Percentiles rank a stretch among this genome's conserved stretches.
Evolutionary conservation across 2,329 filamentous ascomycete genomes (phyloP).

Genomic region (Hymenoscyphus albidus): DNA sequence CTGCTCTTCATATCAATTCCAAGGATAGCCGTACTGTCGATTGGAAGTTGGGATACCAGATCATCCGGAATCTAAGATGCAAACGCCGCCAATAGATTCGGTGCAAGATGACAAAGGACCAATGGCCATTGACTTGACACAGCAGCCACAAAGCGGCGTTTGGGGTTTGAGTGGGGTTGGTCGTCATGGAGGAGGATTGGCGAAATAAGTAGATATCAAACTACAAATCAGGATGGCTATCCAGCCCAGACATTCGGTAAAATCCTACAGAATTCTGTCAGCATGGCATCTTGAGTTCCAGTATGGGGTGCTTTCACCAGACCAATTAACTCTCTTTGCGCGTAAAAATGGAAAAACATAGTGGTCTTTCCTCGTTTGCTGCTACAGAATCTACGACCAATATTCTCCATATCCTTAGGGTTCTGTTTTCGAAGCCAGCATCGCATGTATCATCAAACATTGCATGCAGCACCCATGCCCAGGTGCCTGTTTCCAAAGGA

Average conservation of each 20-base stretch:
- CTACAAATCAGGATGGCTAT: constrained; percentile 3
- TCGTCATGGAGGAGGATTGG: neutral
- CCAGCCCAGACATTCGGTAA: constrained; percentile 2
- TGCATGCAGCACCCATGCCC: constrained; percentile 4
- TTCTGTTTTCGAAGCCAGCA: neutral
- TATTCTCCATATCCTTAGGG: neutral
- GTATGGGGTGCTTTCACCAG: neutral
- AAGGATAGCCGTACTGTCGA: neutral
- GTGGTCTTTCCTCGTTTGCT: too few species aligned
- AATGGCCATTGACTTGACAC: neutral
- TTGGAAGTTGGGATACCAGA: constrained; percentile 4
- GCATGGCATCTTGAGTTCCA: neutral
- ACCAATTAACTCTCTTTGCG: neutral
- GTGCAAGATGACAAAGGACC: constrained; percentile 12
- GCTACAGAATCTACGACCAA: neutral
- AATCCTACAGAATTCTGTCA: neutral
- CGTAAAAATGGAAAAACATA: neutral
- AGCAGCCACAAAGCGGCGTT: constrained; percentile 1
- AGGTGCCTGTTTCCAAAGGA: neutral
- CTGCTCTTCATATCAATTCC: neutral
- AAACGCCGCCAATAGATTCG: constrained; percentile 1
- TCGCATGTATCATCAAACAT: constrained; percentile 5
- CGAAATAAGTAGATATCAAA: neutral
- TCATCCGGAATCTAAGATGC: constrained; percentile 8
- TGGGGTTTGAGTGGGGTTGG: constrained; percentile 1